Percentiles rank a stretch among this genome's conserved stretches.
phyloP scores from a whole-genome alignment of 306 rosid species.

The Cyclanthera cordifolia region DNA sequence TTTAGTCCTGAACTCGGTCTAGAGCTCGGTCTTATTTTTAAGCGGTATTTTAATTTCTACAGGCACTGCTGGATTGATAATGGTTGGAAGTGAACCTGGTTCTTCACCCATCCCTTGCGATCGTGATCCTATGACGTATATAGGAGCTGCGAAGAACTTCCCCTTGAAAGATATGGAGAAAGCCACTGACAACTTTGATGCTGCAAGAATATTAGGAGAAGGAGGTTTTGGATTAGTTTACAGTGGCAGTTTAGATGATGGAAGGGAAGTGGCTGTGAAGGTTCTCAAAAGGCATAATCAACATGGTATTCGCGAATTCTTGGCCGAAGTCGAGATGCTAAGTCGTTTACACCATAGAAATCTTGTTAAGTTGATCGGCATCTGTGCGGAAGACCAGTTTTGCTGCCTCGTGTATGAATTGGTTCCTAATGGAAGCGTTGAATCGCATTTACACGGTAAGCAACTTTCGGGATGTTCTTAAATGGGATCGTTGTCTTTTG shows the following conservation, averaged over 20 bases:
- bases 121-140: constrained; percentile 46
- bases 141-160: constrained; percentile 73
- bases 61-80: constrained; percentile 8
- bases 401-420: constrained; percentile 90
- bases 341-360: constrained; percentile 91
- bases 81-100: constrained; percentile 29
- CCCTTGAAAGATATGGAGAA: constrained; percentile 57
- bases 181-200: constrained; percentile 67
- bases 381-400: constrained; percentile 64
- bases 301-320: constrained; percentile 78
- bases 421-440: constrained; percentile 93
- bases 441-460: constrained; percentile 88
- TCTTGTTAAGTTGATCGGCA: constrained; percentile 75
- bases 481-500: background rate
- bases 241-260: constrained; percentile 62
- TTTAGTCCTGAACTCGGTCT: background rate
- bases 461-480: background rate
- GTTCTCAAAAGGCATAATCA: constrained; percentile 79
- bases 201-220: constrained; percentile 88
- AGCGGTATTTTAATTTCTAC: background rate
- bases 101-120: constrained; percentile 36
- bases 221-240: constrained; percentile 95
- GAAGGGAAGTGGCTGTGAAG: constrained; percentile 85
- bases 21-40: no score
- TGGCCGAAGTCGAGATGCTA: constrained; percentile 99